Evolutionary conservation across 805 yeast species (phyloP).

Genomic region (Candida pseudoglaebosa): DNA sequence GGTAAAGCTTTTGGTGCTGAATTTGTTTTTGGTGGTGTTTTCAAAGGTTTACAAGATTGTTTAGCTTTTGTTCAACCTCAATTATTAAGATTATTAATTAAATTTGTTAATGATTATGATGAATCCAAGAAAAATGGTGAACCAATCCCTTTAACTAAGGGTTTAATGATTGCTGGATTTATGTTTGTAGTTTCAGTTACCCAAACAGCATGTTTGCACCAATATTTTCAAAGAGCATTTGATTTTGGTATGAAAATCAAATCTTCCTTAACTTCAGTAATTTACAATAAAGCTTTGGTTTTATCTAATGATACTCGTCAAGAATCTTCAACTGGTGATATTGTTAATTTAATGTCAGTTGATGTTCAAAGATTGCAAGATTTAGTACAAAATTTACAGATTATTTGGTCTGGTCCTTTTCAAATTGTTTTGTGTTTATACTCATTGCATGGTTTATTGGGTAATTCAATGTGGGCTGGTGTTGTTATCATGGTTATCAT

Average conservation of each 20-base stretch:
- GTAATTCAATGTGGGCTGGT: conserved; percentile 96
- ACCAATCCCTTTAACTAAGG: conserved; percentile 62
- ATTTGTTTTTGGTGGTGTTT: conserved; percentile 66
- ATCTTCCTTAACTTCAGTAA: conserved; percentile 61
- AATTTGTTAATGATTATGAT: conserved; percentile 35
- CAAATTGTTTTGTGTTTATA: conserved; percentile 74
- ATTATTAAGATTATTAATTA: conserved; percentile 25
- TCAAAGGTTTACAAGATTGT: conserved; percentile 71
- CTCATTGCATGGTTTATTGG: conserved; percentile 69
- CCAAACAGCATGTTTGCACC: conserved; percentile 77
- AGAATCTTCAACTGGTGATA: conserved; percentile 81
- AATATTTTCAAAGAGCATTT: conserved; percentile 70
- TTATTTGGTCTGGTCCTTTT: conserved; percentile 92
- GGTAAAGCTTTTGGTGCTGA: conserved; percentile 69
- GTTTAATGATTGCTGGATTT: conserved; percentile 67
- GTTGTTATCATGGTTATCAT: conserved; percentile 71
- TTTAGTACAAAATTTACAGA: conserved; percentile 69
- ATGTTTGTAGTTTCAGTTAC: conserved; percentile 75
- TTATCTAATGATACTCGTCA: conserved; percentile 70
- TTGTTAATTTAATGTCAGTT: conserved; percentile 91
- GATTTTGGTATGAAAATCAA: conserved; percentile 75
- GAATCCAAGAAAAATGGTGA: conserved; percentile 31
- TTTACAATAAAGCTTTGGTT: conserved; percentile 64
- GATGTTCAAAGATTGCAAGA: conserved; percentile 89
- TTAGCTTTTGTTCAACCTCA: conserved; percentile 48